Base-by-base conservation (phyloP, 1,139 yeast genomes). In the Trichomonascaceae sp. region DNA sequence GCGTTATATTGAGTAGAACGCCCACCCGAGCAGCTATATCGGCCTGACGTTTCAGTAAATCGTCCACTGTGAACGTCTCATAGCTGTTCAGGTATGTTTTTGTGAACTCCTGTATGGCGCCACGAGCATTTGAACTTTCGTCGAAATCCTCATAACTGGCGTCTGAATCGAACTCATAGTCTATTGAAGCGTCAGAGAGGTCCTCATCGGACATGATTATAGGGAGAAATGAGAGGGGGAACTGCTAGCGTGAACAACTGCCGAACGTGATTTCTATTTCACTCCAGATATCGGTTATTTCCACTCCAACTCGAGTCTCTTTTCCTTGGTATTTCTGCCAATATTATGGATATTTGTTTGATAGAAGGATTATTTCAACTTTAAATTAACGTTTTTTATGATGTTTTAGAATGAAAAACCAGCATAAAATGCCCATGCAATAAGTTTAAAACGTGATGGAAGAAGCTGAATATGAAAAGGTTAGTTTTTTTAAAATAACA, bases 1-100 rank as follows among this genome's bases (percentile, higher is more conserved):
- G 59, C 48, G 78, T 69, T 9, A 73, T 55, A 5, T 69, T 69
- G 54, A 74, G 53, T 65, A 79, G 57, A 63, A 61, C 61, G 3
- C 69, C 60, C 4, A 74, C 66, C 17, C 64, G 63, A n/a, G 61
- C 65, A 27, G 65, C 57, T 53, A 66, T 64, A 41, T 61, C 60
- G 41, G 55, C 57, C 51, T 63, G 71, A 39, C 60, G 55, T 50
- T 52, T 19, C 55, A 64, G 60, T 59, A 70, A 67, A 30, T 66
- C 71, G 24, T 56, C 62, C 24, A 64, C 60, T 10, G 67, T 57
- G 20, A 13, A 15, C 41, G 41, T 36, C 17, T 36, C 41, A 13
- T 36, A 36, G 41, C 41, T 36, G 32, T 27, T 27, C 32, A 27
- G 9, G 9, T 27, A 27, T 2, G 32, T 27, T 12, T 27, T 27